Evolutionary conservation across 306 rosid genomes (phyloP).

Genomic region (Cucurbita ficifolia): DNA sequence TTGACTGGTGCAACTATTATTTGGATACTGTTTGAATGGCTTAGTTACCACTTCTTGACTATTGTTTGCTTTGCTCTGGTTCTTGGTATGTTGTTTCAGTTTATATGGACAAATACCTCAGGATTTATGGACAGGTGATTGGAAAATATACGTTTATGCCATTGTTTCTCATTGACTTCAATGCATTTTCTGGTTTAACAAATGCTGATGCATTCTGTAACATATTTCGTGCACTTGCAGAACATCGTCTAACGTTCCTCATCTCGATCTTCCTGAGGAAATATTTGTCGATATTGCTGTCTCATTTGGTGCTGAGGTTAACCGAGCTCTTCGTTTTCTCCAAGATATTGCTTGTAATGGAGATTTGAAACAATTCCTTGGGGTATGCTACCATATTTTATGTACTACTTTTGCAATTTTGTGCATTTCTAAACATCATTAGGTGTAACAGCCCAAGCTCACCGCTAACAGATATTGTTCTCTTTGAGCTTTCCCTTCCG

Average conservation of each 20-base stretch:
- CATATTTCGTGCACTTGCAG: slow-evolving; percentile 27
- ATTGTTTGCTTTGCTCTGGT: slow-evolving; percentile 42
- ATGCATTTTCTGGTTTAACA: neutral
- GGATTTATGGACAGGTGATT: slow-evolving; percentile 47
- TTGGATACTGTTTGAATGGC: slow-evolving; percentile 96
- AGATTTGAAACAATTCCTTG: slow-evolving; percentile 53
- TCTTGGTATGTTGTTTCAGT: slow-evolving; percentile 67
- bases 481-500: too few species aligned
- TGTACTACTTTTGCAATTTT: neutral
- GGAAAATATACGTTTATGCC: slow-evolving; percentile 8
- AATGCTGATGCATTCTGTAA: slow-evolving; percentile 1
- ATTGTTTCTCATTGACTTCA: slow-evolving; percentile 5
- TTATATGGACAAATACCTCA: slow-evolving; percentile 65
- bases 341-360: slow-evolving; percentile 80
- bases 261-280: slow-evolving; percentile 51
- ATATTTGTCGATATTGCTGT: slow-evolving; percentile 46
- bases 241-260: slow-evolving; percentile 47
- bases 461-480: too few species aligned
- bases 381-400: slow-evolving; percentile 27
- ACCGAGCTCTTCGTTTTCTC: slow-evolving; percentile 43
- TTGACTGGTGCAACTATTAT: slow-evolving; percentile 50
- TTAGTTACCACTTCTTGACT: slow-evolving; percentile 61
- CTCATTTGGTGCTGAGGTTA: slow-evolving; percentile 42
- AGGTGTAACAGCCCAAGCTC: too few species aligned
- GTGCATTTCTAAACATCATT: neutral